Conservation (phyloP, 2,329 filamentous ascomycete species). For the Orbilia oligospora region DNA sequence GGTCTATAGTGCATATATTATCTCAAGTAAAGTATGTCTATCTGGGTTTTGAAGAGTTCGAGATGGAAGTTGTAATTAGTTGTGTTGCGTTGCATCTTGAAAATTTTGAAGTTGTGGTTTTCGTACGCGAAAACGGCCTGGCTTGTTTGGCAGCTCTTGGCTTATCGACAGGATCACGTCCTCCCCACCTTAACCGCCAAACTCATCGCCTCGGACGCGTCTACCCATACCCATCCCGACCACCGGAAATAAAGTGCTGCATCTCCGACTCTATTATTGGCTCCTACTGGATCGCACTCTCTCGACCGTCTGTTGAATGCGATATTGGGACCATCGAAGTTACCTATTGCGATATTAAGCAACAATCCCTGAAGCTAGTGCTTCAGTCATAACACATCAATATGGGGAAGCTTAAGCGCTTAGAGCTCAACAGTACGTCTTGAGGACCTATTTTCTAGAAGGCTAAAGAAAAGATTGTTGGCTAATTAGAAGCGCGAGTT, state of each 20-base stretch:
- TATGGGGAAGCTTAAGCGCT: conserved; percentile 96
- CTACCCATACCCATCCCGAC: conserved; percentile 29
- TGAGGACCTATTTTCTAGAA: conserved; percentile 3
- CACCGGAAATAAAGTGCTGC: conserved; percentile 23
- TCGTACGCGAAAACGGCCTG: conserved; percentile 27
- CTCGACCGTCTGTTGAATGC: conserved; percentile 12
- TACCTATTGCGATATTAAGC: conserved; percentile 20
- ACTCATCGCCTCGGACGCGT: conserved; percentile 57
- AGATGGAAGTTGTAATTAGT: conserved; percentile 8
- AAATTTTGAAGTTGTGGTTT: conserved; percentile 55
- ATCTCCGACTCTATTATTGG: neutral
- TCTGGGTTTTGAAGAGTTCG: neutral
- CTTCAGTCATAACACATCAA: conserved; percentile 66
- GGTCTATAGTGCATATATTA: neutral
- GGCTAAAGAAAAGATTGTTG: conserved; percentile 34
- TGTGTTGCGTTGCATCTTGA: conserved; percentile 59
- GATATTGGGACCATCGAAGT: conserved; percentile 14
- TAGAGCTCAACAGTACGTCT: conserved; percentile 88
- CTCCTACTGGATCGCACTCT: conserved; percentile 33
- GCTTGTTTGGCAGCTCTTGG: conserved; percentile 50
- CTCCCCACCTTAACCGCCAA: conserved; percentile 53
- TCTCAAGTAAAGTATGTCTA: neutral
- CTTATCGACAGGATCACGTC: conserved; percentile 61
- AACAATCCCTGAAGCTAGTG: conserved; percentile 38
- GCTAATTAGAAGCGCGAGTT: conserved; percentile 45